Evolutionary conservation across 768 basidiomycete genomes (phyloP), one percentile per base, ranked within the genome.

Genomic region (Boletus sp.): DNA sequence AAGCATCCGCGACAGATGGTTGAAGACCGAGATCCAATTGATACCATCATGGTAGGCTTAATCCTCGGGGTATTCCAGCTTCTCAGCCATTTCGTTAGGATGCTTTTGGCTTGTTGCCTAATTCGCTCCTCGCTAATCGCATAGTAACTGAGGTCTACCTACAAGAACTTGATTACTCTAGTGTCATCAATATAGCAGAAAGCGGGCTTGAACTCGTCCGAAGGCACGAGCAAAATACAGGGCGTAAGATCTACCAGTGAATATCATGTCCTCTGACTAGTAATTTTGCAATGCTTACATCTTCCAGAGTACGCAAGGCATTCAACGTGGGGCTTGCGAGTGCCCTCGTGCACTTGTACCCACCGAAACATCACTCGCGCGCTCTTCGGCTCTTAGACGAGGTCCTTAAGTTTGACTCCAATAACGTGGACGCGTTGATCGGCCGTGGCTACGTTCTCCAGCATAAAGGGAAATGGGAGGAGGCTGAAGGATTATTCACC

Each of bases 281-380:
- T 30, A 8, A 40, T 23, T 34, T 34, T 55, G 33, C 42, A n/a
- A 49, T 7, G 39, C 17, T 52, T 35, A 34, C 48, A 25, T 32
- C 50, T n/a, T 52, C 42, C 50, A 94, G 92, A 47, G 79, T 79
- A 13, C 77, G 77, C 43, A 80, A 81, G 45, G 83, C 83, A 4
- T 82, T 97, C 65, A 84, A 93, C 54, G 78, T 84, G 11, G 76
- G 78, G 5, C 77, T 96, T 13, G 87, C 84, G 2, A 86, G 83
- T 0, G 83, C 90, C 5, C 78, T 97, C 15, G 88, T 93, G 4
- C 88, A 97, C 64, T 77, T 89, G 46, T 91, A 83, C 68, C 85
- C 95, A 29, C 96, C 96, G 0, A 94, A 94, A 62, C 88, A 98
- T 61, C 96, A 98, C 66, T 61, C 74, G 11, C 83, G 87, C 48